A percentile compares a stretch with the other conserved stretches of the same genome.
Conservation (phyloP, 2,329 filamentous ascomycete genomes). For the Aureobasidium vineae region DNA sequence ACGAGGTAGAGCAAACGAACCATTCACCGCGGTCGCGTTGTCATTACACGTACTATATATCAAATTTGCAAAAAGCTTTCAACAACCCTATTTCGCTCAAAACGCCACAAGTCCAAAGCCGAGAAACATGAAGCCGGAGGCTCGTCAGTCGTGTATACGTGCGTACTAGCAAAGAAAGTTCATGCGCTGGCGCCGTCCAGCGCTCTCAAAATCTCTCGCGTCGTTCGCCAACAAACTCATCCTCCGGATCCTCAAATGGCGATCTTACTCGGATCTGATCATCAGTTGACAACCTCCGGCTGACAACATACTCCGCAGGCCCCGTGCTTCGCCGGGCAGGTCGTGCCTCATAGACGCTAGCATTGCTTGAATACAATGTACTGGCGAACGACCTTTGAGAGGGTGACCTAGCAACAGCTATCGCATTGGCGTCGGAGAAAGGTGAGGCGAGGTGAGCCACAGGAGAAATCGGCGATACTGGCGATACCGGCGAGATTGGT, state of each 20-base stretch:
- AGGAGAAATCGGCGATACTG: slow-evolving; percentile 1
- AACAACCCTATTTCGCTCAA: neutral
- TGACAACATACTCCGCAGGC: slow-evolving; percentile 13
- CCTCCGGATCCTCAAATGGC: slow-evolving; percentile 18
- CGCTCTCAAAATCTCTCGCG: neutral
- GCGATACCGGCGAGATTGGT: neutral
- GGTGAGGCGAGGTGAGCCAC: neutral
- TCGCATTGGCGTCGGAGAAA: slow-evolving; percentile 15
- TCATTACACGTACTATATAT: slow-evolving; percentile 20
- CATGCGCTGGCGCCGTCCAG: too few species aligned
- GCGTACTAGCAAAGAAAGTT: neutral
- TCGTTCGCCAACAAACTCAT: neutral
- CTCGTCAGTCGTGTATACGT: neutral
- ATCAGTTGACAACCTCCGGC: neutral
- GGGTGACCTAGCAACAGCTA: neutral
- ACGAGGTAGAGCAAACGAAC: neutral
- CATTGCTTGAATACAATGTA: slow-evolving; percentile 24
- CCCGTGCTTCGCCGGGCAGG: slow-evolving; percentile 19
- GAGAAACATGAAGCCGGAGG: neutral
- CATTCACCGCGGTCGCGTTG: neutral
- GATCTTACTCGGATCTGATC: neutral
- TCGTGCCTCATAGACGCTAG: slow-evolving; percentile 25
- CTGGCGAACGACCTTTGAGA: slow-evolving; percentile 16
- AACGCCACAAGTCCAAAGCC: neutral
- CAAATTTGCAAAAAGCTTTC: slow-evolving; percentile 5